Conservation (phyloP, 352 stramenopile genomes). For the Phytophthora sansomeana region DNA sequence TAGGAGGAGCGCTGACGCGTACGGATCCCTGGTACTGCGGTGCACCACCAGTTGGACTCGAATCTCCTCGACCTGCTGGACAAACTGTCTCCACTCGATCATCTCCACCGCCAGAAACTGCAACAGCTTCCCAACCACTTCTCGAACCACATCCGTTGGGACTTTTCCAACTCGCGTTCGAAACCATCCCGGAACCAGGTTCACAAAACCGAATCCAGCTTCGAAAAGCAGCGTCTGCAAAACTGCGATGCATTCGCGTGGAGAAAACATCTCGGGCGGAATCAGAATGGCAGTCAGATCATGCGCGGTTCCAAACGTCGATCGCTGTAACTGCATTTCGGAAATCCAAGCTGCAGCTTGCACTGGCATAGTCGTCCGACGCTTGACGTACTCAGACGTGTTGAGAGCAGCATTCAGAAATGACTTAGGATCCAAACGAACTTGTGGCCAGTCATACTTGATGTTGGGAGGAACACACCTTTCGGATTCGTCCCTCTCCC, state of each 20-base stretch:
- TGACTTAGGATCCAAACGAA: too few relatives aligned
- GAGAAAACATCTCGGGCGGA: background rate
- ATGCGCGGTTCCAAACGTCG: background rate
- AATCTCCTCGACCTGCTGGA: too few relatives aligned
- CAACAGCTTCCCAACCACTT: background rate
- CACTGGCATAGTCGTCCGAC: too few relatives aligned
- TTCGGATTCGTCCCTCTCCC: background rate
- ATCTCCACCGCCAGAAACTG: background rate
- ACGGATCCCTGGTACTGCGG: too few relatives aligned
- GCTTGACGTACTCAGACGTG: too few relatives aligned
- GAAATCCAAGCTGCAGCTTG: too few relatives aligned
- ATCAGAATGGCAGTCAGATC: background rate
- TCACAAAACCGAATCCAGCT: background rate
- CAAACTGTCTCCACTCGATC: slow-evolving; percentile 1
- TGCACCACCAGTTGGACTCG: too few relatives aligned
- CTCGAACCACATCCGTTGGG: background rate
- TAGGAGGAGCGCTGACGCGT: too few relatives aligned
- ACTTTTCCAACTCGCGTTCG: background rate
- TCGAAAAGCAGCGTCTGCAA: background rate
- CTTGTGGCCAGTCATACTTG: background rate
- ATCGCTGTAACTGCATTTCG: too few relatives aligned
- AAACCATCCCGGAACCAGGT: background rate
- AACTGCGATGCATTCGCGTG: background rate
- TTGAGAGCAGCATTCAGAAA: too few relatives aligned
- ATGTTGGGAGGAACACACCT: background rate